A percentile compares a stretch with the other conserved stretches of the same genome.
Evolutionary conservation across 768 basidiomycete species (phyloP).

Genomic region (Auriscalpium orientale): DNA sequence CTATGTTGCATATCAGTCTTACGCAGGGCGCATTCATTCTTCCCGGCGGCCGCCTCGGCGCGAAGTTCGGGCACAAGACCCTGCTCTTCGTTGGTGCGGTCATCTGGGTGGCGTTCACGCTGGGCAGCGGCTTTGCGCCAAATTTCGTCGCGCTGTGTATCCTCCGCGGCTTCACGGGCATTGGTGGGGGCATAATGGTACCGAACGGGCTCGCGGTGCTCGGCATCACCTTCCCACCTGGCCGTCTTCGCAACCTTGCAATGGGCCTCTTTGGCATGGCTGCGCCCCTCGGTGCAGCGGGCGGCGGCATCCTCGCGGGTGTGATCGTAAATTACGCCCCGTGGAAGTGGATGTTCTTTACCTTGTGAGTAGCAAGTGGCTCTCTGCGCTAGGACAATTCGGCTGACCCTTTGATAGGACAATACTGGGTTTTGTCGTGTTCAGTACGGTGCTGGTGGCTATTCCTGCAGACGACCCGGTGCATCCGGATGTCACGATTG

Average conservation of each 20-base stretch:
- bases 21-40: constrained; percentile 7
- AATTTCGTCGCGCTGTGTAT: neutral
- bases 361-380: neutral
- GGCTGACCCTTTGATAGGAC: neutral
- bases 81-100: constrained; percentile 3
- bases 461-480: neutral
- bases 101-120: constrained; percentile 4
- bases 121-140: constrained; percentile 5
- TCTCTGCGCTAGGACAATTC: neutral
- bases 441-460: neutral
- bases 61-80: constrained; percentile 5
- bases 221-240: constrained; percentile 4
- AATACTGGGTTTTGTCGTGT: neutral
- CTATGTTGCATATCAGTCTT: neutral
- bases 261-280: constrained; percentile 1
- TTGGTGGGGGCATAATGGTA: constrained; percentile 1
- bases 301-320: neutral
- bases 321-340: neutral
- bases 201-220: constrained; percentile 4
- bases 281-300: neutral
- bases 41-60: constrained; percentile 5
- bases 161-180: neutral
- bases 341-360: constrained; percentile 7
- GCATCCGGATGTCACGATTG: neutral
- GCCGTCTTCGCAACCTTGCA: neutral